These are phyloP conservation scores for Calonectria leucothoes DNA, from an alignment of 2,329 filamentous ascomycete species.

Conservation along the genomic window DNA sequence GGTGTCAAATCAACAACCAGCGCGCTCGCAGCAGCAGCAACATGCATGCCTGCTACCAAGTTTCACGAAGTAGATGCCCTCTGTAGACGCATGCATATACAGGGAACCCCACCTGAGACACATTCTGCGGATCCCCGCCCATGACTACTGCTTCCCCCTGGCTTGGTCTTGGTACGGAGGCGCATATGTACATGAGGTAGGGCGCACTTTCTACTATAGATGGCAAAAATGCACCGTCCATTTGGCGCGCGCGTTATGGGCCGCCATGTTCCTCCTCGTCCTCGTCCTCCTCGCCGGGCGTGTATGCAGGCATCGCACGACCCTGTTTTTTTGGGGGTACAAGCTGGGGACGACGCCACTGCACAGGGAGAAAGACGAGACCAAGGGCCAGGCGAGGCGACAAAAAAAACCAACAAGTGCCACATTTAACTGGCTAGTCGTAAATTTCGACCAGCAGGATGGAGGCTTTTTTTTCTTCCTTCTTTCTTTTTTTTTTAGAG, in stretches of 20 bases:
- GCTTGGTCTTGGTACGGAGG: no score
- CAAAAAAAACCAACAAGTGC: background rate
- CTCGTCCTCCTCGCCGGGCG: no score
- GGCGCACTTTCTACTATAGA: background rate
- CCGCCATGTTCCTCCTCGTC: slow-evolving; percentile 15
- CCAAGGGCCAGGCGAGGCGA: no score
- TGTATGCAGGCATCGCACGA: slow-evolving; percentile 39
- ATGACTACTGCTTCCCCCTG: background rate
- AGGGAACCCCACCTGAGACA: slow-evolving; percentile 3
- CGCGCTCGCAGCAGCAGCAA: no score
- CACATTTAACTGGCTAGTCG: background rate
- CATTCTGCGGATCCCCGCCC: background rate
- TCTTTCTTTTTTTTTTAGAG: slow-evolving; percentile 1
- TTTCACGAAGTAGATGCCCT: background rate
- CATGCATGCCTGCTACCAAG: no score
- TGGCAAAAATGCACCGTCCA: background rate
- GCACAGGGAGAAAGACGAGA: background rate
- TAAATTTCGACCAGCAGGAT: slow-evolving; percentile 1
- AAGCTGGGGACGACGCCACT: background rate
- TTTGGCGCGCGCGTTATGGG: slow-evolving; percentile 1
- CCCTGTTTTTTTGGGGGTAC: slow-evolving; percentile 9
- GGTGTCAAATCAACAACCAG: background rate
- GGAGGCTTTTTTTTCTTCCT: background rate
- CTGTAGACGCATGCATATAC: background rate
- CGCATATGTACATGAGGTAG: no score